phyloP scores from a whole-genome alignment of 2,329 filamentous ascomycete genomes.

The Metarhizium guizhouense region DNA sequence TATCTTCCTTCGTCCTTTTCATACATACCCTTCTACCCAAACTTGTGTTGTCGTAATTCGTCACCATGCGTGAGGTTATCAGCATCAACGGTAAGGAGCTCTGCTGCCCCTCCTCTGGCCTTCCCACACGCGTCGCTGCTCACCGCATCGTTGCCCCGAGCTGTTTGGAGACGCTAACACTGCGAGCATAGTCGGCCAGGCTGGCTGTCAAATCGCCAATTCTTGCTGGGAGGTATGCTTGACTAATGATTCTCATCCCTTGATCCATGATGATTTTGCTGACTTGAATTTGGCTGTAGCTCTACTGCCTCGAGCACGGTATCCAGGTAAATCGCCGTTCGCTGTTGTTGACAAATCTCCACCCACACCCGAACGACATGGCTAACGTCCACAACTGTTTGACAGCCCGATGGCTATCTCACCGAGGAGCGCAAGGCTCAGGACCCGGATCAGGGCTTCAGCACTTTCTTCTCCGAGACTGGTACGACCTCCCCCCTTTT shows the following conservation, averaged over 20 bases:
- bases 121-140: conserved; percentile 12
- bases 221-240: conserved; percentile 98
- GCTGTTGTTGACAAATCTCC: conserved; percentile 7
- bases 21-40: conserved; percentile 11
- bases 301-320: conserved; percentile 99
- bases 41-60: conserved; percentile 15
- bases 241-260: background rate
- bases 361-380: conserved; percentile 1
- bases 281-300: conserved; percentile 44
- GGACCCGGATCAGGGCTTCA: conserved; percentile 95
- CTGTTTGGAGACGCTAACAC: conserved; percentile 37
- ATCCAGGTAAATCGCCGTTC: conserved; percentile 66
- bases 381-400: conserved; percentile 4
- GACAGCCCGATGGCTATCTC: conserved; percentile 92
- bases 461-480: conserved; percentile 99
- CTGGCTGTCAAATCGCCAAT: conserved; percentile 99
- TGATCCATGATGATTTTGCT: conserved; percentile 11
- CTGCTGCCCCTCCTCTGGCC: conserved; percentile 22
- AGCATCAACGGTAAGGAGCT: conserved; percentile 82
- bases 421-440: conserved; percentile 94
- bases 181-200: conserved; percentile 79
- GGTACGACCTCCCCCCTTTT: conserved; percentile 48
- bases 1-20: conserved; percentile 12
- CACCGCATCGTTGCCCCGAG: conserved; percentile 2
- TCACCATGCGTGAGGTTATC: conserved; percentile 97